phyloP scores from a whole-genome alignment of 164 flowering plant genomes.

The Berberis thunbergii region DNA sequence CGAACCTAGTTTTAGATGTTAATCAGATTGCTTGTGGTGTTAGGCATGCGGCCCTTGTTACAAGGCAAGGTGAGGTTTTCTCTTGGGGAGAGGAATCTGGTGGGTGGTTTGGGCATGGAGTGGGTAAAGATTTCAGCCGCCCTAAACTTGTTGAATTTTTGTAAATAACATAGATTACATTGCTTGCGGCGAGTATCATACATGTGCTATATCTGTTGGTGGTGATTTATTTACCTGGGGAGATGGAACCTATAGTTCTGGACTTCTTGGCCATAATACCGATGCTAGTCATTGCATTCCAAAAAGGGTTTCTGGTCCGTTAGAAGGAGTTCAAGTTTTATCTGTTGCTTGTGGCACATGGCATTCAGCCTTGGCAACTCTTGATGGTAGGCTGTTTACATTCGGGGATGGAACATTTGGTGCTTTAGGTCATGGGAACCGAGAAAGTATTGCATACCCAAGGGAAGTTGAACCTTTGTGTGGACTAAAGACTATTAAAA shows the following conservation, averaged over 20 bases:
- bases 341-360: slow-evolving; percentile 80
- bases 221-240: slow-evolving; percentile 88
- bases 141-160: slow-evolving; percentile 70
- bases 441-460: slow-evolving; percentile 49
- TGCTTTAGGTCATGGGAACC: slow-evolving; percentile 78
- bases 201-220: slow-evolving; percentile 62
- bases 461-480: slow-evolving; percentile 53
- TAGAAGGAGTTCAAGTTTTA: slow-evolving; percentile 68
- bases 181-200: slow-evolving; percentile 81
- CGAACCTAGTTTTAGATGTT: slow-evolving; percentile 82
- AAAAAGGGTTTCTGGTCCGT: slow-evolving; percentile 55
- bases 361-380: slow-evolving; percentile 70
- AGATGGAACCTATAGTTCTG: slow-evolving; percentile 63
- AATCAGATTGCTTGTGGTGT: slow-evolving; percentile 78
- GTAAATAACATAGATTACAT: slow-evolving; percentile 47
- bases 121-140: slow-evolving; percentile 41
- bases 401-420: slow-evolving; percentile 87
- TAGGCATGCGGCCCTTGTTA: slow-evolving; percentile 76
- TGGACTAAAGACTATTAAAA: slow-evolving; percentile 49
- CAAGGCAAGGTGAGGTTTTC: slow-evolving; percentile 89
- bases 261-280: slow-evolving; percentile 70
- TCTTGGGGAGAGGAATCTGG: slow-evolving; percentile 95
- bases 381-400: slow-evolving; percentile 56
- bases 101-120: slow-evolving; percentile 85
- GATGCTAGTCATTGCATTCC: slow-evolving; percentile 82